Conservation (phyloP, 305 asterid genomes). For the Fraxinus sp. region DNA sequence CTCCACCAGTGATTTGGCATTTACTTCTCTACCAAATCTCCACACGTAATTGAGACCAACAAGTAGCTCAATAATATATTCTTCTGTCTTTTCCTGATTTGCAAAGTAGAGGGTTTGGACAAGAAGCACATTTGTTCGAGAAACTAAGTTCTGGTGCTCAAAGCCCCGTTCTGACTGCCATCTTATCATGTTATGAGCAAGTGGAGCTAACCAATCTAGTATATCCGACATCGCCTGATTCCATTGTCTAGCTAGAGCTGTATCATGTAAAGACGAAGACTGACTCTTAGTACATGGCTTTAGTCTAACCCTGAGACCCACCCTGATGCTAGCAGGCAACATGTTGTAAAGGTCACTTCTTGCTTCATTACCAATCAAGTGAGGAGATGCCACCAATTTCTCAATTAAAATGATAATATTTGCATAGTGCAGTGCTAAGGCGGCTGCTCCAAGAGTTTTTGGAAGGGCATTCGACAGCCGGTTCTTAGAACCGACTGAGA, state of each 20-base stretch:
- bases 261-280: conserved; percentile 53
- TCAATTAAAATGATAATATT: conserved; percentile 74
- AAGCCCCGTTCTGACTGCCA: conserved; percentile 91
- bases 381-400: conserved; percentile 75
- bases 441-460: conserved; percentile 79
- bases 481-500: conserved; percentile 35
- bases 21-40: conserved; percentile 76
- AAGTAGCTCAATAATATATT: conserved; percentile 68
- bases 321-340: conserved; percentile 73
- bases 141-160: conserved; percentile 67
- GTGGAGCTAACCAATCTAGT: conserved; percentile 85
- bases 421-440: conserved; percentile 78
- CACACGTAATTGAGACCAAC: conserved; percentile 79
- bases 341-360: conserved; percentile 76
- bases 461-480: conserved; percentile 60
- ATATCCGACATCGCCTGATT: conserved; percentile 61
- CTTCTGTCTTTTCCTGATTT: conserved; percentile 74
- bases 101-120: conserved; percentile 87
- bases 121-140: conserved; percentile 68
- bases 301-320: conserved; percentile 67
- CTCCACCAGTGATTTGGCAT: conserved; percentile 57
- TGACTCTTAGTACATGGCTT: conserved; percentile 60
- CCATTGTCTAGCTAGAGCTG: conserved; percentile 74
- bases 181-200: conserved; percentile 83
- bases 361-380: conserved; percentile 82